phyloP scores from a whole-genome alignment of 1,139 yeast genomes.

The Lodderomyces theae region DNA sequence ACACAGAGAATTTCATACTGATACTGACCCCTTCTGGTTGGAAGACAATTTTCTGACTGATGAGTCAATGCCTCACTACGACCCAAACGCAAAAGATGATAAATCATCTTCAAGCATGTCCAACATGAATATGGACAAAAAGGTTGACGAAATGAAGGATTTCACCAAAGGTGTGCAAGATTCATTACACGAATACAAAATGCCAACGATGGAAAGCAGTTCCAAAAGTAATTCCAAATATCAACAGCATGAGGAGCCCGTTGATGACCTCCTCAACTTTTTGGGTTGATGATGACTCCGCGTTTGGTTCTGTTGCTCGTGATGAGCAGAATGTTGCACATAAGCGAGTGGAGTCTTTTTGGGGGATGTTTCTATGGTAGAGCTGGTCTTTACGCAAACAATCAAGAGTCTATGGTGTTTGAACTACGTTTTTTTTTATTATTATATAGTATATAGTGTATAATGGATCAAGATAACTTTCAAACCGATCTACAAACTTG shows the following conservation, averaged over 20 bases:
- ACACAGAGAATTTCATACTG: conserved; percentile 2
- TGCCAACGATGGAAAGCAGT: not conserved
- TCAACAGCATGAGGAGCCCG: not conserved
- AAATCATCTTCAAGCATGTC: not conserved
- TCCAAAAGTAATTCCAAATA: conserved; percentile 1
- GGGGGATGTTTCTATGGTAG: conserved; percentile 11
- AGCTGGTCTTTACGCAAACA: not conserved
- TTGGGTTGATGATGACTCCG: conserved; percentile 11
- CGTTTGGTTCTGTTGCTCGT: not conserved
- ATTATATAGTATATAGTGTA: not conserved
- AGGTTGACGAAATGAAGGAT: conserved; percentile 10
- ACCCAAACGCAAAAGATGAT: conserved; percentile 6
- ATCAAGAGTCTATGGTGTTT: not conserved
- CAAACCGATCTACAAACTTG: not conserved
- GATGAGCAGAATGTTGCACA: conserved; percentile 5
- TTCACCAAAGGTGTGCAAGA: not conserved
- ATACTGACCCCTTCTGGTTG: conserved; percentile 4
- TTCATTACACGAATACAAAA: not conserved
- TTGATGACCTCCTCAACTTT: conserved; percentile 15
- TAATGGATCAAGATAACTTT: not conserved
- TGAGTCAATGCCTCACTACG: conserved; percentile 5
- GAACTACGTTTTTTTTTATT: no score
- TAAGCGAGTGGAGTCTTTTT: conserved; percentile 10
- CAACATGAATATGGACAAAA: conserved; percentile 2
- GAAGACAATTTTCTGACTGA: conserved; percentile 9